Base-by-base conservation (phyloP, 345 rosid genomes). In the Euphorbia peplus region DNA sequence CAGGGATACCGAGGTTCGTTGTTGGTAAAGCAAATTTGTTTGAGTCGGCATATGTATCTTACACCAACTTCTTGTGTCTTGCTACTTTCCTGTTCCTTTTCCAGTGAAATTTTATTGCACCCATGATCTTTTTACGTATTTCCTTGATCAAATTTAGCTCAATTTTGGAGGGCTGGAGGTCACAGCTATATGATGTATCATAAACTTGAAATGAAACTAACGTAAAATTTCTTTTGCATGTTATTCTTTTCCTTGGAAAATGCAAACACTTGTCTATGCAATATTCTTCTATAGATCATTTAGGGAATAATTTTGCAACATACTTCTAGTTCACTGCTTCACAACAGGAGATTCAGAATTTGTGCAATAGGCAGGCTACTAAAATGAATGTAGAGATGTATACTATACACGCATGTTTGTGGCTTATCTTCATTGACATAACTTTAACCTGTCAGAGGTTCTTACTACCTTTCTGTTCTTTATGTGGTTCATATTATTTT, bases 1-100 rank as follows among this genome's bases (percentile, higher is more conserved):
- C 72, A 81, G 87, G 70, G 82, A 83, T 55, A 54, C 67, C 50
- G 87, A 83, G 87, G 87, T 81, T 39, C 59, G 69, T 69, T 32
- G 39, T 69, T 29, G 37, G 10, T 13, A 3, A 61, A 46, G 59
- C 19, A 59, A 22, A 50, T 0, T 6, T 19, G 9, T 51, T 58
- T 57, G 10, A 4, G 52, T 48, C 18, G 5, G n/a, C 21, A 15
- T 48, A n/a, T 14, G 52, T 48, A 14, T 48, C 19, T 48, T 48
- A 16, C 52, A 16, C n/a, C 18, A 5, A 1, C 52, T 16, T 5
- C 4, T 18, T 48, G 19, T 48, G 18, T 18, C 52, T 48, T 48
- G 52, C n/a, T 48, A 15, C 52, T 14, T 48, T 48, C 0, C 18
- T 48, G 5, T 19, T 50, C 7, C 54, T 18, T 47, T 47, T 18